A percentile compares a stretch with the other conserved stretches of the same genome.
These are phyloP conservation scores for Posidonia australis DNA, from an alignment of 106 monocot species.

Conservation along the genomic window DNA sequence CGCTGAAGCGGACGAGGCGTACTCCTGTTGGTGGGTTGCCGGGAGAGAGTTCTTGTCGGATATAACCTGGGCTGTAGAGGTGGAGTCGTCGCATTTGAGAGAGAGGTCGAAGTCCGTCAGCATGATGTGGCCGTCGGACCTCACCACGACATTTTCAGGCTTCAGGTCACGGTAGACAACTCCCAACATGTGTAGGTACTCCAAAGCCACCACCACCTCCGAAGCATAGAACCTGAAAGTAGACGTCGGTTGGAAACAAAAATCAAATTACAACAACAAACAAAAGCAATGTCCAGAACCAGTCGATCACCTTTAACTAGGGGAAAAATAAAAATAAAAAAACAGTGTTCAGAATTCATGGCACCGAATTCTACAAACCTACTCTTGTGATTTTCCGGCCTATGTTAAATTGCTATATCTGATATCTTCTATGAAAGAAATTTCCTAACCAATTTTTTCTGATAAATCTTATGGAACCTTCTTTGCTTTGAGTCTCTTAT, in stretches of 20 bases:
- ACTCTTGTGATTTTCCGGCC: too few relatives aligned
- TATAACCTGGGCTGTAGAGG: slow-evolving; percentile 51
- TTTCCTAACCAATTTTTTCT: too few relatives aligned
- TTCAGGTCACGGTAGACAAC: slow-evolving; percentile 83
- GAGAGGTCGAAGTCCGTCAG: slow-evolving; percentile 94
- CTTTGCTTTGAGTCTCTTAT: too few relatives aligned
- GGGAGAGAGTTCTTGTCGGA: slow-evolving; percentile 12
- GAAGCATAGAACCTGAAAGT: slow-evolving; percentile 72
- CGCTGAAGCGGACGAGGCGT: not conserved
- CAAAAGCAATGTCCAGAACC: too few relatives aligned
- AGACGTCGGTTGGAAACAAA: not conserved
- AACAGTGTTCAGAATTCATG: too few relatives aligned
- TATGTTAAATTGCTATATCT: too few relatives aligned
- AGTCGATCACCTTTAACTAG: too few relatives aligned
- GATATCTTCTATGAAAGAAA: too few relatives aligned
- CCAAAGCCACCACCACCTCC: slow-evolving; percentile 82
- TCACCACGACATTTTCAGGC: slow-evolving; percentile 88
- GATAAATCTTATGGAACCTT: too few relatives aligned
- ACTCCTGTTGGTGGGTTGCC: not conserved
- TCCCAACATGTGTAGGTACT: slow-evolving; percentile 92
- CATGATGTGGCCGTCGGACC: slow-evolving; percentile 90
- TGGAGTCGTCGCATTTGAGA: slow-evolving; percentile 40
- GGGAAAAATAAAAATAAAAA: too few relatives aligned
- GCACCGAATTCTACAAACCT: too few relatives aligned
- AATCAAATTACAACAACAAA: too few relatives aligned